phyloP scores from a whole-genome alignment of 768 basidiomycete species.

The Leccinum truebloodii region DNA sequence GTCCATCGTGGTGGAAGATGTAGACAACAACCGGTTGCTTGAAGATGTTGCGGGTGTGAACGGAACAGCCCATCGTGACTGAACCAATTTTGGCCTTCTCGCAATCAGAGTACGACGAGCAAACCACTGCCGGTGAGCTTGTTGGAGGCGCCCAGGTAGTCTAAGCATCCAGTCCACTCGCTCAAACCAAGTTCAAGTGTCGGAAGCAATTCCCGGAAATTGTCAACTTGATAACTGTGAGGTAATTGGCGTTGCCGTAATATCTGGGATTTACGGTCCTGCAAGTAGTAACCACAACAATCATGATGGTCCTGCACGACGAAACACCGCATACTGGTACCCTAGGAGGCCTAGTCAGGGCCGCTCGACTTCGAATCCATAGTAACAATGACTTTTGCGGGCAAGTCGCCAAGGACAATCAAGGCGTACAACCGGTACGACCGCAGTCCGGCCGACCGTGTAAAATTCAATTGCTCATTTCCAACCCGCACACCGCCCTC shows the following conservation, averaged over 20 bases:
- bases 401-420: neutral
- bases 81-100: constrained; percentile 2
- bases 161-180: constrained; percentile 9
- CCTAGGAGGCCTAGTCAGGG: neutral
- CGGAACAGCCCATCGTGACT: neutral
- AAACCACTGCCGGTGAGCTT: neutral
- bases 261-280: neutral
- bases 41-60: neutral
- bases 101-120: neutral
- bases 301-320: neutral
- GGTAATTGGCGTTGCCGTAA: neutral
- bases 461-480: neutral
- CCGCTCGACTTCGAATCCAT: neutral
- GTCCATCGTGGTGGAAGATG: constrained; percentile 10
- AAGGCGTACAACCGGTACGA: neutral
- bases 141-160: constrained; percentile 5
- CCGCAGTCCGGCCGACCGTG: neutral
- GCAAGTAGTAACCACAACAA: neutral
- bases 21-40: constrained; percentile 3
- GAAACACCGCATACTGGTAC: neutral
- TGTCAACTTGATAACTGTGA: neutral
- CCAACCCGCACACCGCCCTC: neutral
- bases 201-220: neutral
- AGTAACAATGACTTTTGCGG: neutral
- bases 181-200: neutral